Percentiles rank a stretch among this genome's conserved stretches.
Conservation (phyloP, 1,284 basidiomycete genomes). For the Testicularia cyperi region DNA sequence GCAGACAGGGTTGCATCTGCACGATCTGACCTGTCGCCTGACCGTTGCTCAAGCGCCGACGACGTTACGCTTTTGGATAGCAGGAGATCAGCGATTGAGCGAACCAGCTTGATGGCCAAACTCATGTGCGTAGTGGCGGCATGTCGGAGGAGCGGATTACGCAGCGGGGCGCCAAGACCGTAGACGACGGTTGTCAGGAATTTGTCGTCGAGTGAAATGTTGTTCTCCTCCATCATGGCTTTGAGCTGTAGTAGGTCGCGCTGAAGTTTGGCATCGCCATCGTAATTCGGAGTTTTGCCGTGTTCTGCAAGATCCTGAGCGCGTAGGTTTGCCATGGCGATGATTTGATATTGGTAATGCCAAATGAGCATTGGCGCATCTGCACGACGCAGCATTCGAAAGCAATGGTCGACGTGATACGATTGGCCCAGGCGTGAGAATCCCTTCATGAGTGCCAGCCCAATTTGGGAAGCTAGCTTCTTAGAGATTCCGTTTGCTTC, state of each 20-base stretch:
- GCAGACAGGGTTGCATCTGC: too few species aligned
- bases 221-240: slow-evolving; percentile 9
- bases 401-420: slow-evolving; percentile 5
- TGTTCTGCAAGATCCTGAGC: neutral
- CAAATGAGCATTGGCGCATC: slow-evolving; percentile 1
- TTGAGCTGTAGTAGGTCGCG: slow-evolving; percentile 6
- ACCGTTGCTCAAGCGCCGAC: too few species aligned
- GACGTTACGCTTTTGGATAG: too few species aligned
- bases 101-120: slow-evolving; percentile 1
- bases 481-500: too few species aligned
- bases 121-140: slow-evolving; percentile 1
- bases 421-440: neutral
- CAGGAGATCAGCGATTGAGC: slow-evolving; percentile 1
- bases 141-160: slow-evolving; percentile 1
- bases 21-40: too few species aligned
- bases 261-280: neutral
- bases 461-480: too few species aligned
- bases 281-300: neutral
- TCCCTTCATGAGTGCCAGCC: neutral
- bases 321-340: slow-evolving; percentile 7
- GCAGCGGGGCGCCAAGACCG: slow-evolving; percentile 18
- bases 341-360: slow-evolving; percentile 22
- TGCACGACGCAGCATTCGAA: slow-evolving; percentile 1
- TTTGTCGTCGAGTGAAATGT: slow-evolving; percentile 11
- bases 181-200: slow-evolving; percentile 19